These are phyloP conservation scores for Heracleum sosnowskyi DNA, from an alignment of 129 eudicot species.

Conservation along the genomic window DNA sequence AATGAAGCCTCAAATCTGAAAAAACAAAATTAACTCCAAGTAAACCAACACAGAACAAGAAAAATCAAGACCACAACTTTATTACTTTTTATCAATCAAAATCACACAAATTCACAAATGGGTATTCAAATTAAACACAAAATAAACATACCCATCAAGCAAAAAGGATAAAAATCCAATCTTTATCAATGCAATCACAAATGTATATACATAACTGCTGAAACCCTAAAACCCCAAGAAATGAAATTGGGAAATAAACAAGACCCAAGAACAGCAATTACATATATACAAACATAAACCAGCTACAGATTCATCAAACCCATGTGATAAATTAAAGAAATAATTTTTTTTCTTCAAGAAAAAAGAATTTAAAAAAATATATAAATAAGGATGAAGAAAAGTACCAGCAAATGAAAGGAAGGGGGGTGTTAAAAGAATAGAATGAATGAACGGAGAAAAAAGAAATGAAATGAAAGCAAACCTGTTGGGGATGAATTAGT, in stretches of 20 bases:
- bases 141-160: slow-evolving; percentile 9
- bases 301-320: neutral
- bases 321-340: neutral
- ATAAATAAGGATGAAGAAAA: neutral
- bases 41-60: neutral
- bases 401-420: neutral
- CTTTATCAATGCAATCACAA: neutral
- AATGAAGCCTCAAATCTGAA: neutral
- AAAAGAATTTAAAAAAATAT: neutral
- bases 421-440: neutral
- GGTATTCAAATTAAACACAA: neutral
- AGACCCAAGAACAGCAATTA: neutral
- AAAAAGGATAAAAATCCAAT: neutral
- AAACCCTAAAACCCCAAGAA: slow-evolving; percentile 15
- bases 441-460: neutral
- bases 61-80: neutral
- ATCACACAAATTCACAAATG: neutral
- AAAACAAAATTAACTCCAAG: neutral
- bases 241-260: neutral
- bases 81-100: neutral
- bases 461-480: too few relatives aligned
- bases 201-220: neutral
- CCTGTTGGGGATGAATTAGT: too few relatives aligned
- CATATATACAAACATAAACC: neutral
- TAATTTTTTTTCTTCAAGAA: too few relatives aligned